These are phyloP conservation scores for Erythrobasidium hasegawianum DNA, from an alignment of 1,284 basidiomycete species.

Conservation along the genomic window DNA sequence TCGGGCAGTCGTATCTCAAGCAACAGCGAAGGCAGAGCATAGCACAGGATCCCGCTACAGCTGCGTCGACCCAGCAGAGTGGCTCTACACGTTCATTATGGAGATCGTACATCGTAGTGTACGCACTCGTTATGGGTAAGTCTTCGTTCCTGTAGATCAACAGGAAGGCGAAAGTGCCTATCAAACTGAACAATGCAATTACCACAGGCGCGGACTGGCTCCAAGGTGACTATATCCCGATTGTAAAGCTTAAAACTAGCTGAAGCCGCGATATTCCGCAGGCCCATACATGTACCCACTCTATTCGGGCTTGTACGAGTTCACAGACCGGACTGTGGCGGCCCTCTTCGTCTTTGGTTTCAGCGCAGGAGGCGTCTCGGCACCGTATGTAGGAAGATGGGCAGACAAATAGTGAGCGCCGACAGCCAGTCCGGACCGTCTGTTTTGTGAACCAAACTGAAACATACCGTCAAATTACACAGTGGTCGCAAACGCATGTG, in stretches of 20 bases:
- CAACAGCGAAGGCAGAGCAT: not conserved
- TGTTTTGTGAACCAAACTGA: constrained; percentile 13
- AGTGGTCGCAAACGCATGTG: constrained; percentile 66
- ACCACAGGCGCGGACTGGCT: constrained; percentile 31
- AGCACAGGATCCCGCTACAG: not conserved
- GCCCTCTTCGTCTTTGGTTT: constrained; percentile 69
- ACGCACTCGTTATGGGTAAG: constrained; percentile 34
- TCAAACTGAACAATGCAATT: not conserved
- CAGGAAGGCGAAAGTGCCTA: too few species aligned
- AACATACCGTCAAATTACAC: not conserved
- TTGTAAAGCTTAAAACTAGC: not conserved
- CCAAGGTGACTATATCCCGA: constrained; percentile 4
- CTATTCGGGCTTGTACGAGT: constrained; percentile 64
- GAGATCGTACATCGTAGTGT: constrained; percentile 30
- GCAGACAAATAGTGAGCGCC: constrained; percentile 65
- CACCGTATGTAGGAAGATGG: constrained; percentile 67
- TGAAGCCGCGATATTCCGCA: not conserved
- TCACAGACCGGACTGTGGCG: constrained; percentile 62
- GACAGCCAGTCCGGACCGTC: not conserved
- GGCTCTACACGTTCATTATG: constrained; percentile 23
- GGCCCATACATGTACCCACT: constrained; percentile 56
- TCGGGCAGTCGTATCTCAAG: constrained; percentile 33
- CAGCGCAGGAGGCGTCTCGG: constrained; percentile 62
- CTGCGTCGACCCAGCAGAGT: constrained; percentile 7
- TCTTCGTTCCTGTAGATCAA: not conserved